These are phyloP conservation scores for Chlorociboria aeruginascens DNA, from an alignment of 495 filamentous ascomycete genomes.

Conservation along the genomic window DNA sequence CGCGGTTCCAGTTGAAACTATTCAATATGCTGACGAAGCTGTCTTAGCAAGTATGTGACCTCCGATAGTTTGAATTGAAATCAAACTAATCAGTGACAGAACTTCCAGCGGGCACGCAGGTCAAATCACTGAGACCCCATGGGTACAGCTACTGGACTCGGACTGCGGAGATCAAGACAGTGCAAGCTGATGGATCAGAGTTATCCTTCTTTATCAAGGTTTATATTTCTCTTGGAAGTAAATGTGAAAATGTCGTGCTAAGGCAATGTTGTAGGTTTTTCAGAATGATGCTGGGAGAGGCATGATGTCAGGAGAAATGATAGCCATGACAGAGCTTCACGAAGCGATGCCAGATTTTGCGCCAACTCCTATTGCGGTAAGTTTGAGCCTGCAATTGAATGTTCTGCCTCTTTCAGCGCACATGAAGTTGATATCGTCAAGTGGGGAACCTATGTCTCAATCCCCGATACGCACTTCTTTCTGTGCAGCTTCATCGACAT, in stretches of 20 bases:
- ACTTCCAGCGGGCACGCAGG: conserved; percentile 18
- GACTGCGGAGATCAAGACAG: conserved; percentile 15
- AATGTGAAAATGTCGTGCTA: not conserved
- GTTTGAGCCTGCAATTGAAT: conserved; percentile 1
- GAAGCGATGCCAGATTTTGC: conserved; percentile 10
- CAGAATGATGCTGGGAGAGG: conserved; percentile 7
- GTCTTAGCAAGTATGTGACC: too few species aligned
- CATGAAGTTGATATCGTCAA: too few species aligned
- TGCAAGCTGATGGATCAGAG: conserved; percentile 17
- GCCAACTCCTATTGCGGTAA: conserved; percentile 6
- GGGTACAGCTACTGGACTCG: conserved; percentile 23
- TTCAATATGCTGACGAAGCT: too few species aligned
- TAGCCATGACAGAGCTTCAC: conserved; percentile 8
- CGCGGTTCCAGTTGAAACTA: too few species aligned
- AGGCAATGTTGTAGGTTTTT: not conserved
- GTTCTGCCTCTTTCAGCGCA: too few species aligned
- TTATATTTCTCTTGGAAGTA: not conserved
- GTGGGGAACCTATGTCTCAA: too few species aligned
- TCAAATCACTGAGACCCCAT: conserved; percentile 17
- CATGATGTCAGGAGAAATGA: conserved; percentile 16
- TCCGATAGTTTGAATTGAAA: too few species aligned
- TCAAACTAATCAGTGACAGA: conserved; percentile 2
- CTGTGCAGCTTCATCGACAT: conserved; percentile 15
- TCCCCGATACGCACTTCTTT: conserved; percentile 13
- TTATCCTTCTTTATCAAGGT: conserved; percentile 26